Percentiles rank a stretch among this genome's conserved stretches.
Conservation (phyloP, 129 eudicot species). For the Deinandra increscens region DNA sequence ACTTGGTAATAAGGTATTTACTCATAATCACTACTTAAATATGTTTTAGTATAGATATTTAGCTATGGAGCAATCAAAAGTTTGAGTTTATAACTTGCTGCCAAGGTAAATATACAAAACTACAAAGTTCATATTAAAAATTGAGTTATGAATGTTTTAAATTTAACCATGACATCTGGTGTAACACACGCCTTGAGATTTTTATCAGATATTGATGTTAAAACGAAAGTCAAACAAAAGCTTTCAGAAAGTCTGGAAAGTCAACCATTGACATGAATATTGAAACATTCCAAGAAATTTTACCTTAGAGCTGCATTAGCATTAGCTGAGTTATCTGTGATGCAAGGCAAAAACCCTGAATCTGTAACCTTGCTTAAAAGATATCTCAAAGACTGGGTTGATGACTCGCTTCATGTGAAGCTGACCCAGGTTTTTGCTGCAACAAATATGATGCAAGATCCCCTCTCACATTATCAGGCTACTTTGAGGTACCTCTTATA, state of each 20-base stretch:
- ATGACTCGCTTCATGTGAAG: constrained; percentile 94
- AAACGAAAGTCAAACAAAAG: constrained; percentile 10
- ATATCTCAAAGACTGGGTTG: constrained; percentile 95
- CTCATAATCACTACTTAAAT: too few species aligned
- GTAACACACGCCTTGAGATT: background rate
- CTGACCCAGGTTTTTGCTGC: constrained; percentile 97
- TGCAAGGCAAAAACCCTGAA: constrained; percentile 90
- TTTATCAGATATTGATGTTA: background rate
- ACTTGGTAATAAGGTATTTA: too few species aligned
- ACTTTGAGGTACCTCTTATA: constrained; percentile 60
- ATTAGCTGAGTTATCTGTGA: constrained; percentile 83
- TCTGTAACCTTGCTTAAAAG: constrained; percentile 83
- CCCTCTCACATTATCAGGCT: constrained; percentile 90
- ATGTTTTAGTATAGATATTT: too few species aligned
- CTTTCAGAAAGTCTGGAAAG: constrained; percentile 8
- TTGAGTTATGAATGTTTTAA: too few species aligned
- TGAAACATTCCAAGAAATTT: constrained; percentile 82
- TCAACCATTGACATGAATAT: constrained; percentile 4
- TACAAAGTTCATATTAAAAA: too few species aligned
- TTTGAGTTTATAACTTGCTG: too few species aligned
- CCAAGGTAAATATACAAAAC: too few species aligned
- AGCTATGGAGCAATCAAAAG: too few species aligned
- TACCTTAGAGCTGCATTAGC: constrained; percentile 98
- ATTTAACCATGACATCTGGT: background rate
- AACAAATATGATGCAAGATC: constrained; percentile 91